A percentile compares a stretch with the other conserved stretches of the same genome.
Evolutionary conservation across 805 yeast species (phyloP).

Genomic region (Sugiyamaella valdiviana): DNA sequence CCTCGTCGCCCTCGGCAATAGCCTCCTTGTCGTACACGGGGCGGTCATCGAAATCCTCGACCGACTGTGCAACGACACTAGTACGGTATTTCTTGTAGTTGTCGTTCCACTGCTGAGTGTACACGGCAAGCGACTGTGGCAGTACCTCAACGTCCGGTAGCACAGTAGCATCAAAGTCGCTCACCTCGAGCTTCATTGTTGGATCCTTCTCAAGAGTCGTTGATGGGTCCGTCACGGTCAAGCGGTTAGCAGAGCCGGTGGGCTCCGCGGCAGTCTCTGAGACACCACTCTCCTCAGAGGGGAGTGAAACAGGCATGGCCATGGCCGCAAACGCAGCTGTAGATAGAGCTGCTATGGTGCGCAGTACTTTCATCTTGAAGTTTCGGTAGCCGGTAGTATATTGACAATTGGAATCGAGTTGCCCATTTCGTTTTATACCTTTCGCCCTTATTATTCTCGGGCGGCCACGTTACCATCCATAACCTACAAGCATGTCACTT

Average conservation of each 20-base stretch:
- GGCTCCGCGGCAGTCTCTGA: too few relatives aligned
- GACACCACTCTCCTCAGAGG: too few relatives aligned
- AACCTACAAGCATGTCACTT: neutral
- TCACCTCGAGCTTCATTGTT: neutral
- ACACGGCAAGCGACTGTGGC: slow-evolving; percentile 12
- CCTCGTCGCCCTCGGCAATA: neutral
- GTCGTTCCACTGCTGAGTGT: slow-evolving; percentile 10
- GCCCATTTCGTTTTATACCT: too few relatives aligned
- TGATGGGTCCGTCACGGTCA: too few relatives aligned
- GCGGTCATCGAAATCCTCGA: neutral
- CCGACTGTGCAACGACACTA: neutral
- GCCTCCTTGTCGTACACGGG: neutral
- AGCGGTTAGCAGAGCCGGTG: too few relatives aligned
- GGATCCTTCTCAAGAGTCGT: too few relatives aligned
- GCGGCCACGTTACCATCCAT: neutral
- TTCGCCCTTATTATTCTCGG: neutral
- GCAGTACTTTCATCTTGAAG: too few relatives aligned
- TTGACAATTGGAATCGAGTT: too few relatives aligned
- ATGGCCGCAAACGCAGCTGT: too few relatives aligned
- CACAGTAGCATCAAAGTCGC: neutral
- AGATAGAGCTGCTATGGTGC: too few relatives aligned
- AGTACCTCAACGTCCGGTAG: neutral
- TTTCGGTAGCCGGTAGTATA: too few relatives aligned
- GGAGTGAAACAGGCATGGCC: too few relatives aligned
- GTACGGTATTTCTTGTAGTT: slow-evolving; percentile 10